Percentiles rank a stretch among this genome's conserved stretches.
phyloP scores from a whole-genome alignment of 208 protist species.

The Trypanosoma congolense region DNA sequence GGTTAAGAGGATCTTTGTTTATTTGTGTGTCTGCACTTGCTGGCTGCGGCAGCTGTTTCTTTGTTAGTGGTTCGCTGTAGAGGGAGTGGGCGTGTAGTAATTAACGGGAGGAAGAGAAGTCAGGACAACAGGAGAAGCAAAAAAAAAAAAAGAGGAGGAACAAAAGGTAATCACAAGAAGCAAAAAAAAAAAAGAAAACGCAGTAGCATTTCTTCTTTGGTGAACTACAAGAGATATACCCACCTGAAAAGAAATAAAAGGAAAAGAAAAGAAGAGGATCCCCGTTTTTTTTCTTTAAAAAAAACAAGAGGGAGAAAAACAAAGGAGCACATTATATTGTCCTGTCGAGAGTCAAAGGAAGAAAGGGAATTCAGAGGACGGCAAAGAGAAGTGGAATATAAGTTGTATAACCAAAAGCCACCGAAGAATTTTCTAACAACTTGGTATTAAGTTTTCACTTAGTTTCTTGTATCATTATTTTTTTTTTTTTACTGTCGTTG shows the following conservation, averaged over 20 bases:
- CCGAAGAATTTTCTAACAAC: background rate
- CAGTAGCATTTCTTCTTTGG: background rate
- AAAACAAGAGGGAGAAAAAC: too few relatives aligned
- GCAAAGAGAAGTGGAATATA: too few relatives aligned
- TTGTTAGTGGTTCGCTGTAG: too few relatives aligned
- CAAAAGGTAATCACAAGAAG: background rate
- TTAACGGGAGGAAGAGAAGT: background rate
- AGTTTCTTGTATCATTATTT: conserved; percentile 6
- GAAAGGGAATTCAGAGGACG: too few relatives aligned
- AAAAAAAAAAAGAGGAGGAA: conserved; percentile 1
- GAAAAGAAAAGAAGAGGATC: background rate
- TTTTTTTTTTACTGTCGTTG: conserved; percentile 12
- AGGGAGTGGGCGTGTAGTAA: background rate
- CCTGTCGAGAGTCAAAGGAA: too few relatives aligned
- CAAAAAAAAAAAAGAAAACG: conserved; percentile 1
- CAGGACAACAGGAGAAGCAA: background rate
- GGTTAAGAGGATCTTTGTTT: background rate
- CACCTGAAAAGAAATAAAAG: too few relatives aligned
- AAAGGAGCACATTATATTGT: too few relatives aligned
- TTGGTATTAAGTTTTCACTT: conserved; percentile 9
- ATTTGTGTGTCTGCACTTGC: background rate
- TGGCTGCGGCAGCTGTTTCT: background rate
- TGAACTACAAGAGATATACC: too few relatives aligned
- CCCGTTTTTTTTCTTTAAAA: background rate
- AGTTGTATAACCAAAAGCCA: too few relatives aligned